Base-by-base conservation (phyloP, 495 filamentous ascomycete genomes). In the Endocarpon pusillum region DNA sequence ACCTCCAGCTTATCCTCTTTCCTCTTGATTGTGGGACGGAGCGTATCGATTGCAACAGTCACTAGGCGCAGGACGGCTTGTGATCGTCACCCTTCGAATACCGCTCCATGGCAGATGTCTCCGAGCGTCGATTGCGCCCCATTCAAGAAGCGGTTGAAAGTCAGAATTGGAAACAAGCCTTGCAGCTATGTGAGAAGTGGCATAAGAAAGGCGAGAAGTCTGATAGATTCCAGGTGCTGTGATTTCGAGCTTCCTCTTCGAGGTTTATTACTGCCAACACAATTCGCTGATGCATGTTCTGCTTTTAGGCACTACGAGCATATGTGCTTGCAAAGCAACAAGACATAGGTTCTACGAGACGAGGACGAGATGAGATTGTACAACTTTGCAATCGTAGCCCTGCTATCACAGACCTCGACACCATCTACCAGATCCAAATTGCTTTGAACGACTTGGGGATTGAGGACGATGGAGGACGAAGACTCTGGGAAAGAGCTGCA, bases 131-230 rank as follows among this genome's bases (percentile, higher is more conserved):
- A 45, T 66, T 73, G 41, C 64, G 71, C 37, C 58, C 64, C 39
- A 57, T 75, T 32, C 57, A 66, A 44, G 71, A 72, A 53, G 61
- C 67, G 19, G 61, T 75, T 52, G 64, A 73, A 39, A 52, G 50
- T 21, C 59, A 61, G 38, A 62, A 69, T 44, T 53, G 64, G 46
- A 71, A 72, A 47, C 67, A 69, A 44, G 71, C 71, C 12, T 42
- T 73, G 31, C 65, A 70, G 46, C 53, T 73, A 12, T 66, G 67
- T 36, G 67, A 73, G 35, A 71, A 70, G 39, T 64, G 66, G 27
- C 55, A 69, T 27, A 75, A 73, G 46, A 75, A 71, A 38, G 66
- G 71, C 24, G 70, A 73, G 39, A 59, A 17, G 19, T 31, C 28
- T 7, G 28, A 31, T 31, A 15, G 7, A 17, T 31, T 31, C 12